Base-by-base conservation (phyloP, 805 yeast genomes). In the Myxozyma nipponensis region DNA sequence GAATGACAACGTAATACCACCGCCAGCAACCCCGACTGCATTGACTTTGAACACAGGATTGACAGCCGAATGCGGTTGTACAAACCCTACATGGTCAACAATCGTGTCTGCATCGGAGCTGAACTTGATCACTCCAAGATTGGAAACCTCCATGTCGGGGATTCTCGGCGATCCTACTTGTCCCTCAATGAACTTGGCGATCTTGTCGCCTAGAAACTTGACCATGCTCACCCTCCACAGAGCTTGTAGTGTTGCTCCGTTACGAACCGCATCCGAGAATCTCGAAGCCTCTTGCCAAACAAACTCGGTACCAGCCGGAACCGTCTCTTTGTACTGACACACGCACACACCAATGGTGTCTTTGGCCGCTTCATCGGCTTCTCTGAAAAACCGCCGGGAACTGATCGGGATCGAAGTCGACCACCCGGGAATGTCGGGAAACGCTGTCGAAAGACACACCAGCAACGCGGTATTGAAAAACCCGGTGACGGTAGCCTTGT, bases 401-500 rank as follows among this genome's bases (percentile, higher is more conserved):
- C 48, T 44, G 6, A 52, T 18, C 9, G 56, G 56, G 10, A 52
- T 18, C 17, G 39, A 37, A 7, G 41, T 21, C 6, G 26, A 30
- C 18, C 46, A 22, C 10, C 41, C 49, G n/a, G 18, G 22, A 30
- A 42, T 35, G 21, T 28, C 28, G 0, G 44, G 41, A 23, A 37
- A 44, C 13, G 50, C 36, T 21, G 35, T 42, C 17, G 47, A 35
- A 15, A 38, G 24, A 1, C 49, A 46, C 4, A 22, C 44, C 15
- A 32, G n/a, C 22, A 42, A 34, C 2, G 39, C 18, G 18, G 38
- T 44, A 10, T 25, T n/a, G 7, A 44, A 21, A 17, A 52, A 15
- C 21, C 48, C 39, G 18, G 56, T 52, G 39, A 52, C n/a, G 3
- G 56, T 48, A 9, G 52, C 42, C 10, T 35, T 23, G 22, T 44